Percentiles rank a stretch among this genome's conserved stretches.
These are phyloP conservation scores for Nadsonia starkeyi-henricii DNA, from an alignment of 1,139 yeast species.

Conservation along the genomic window DNA sequence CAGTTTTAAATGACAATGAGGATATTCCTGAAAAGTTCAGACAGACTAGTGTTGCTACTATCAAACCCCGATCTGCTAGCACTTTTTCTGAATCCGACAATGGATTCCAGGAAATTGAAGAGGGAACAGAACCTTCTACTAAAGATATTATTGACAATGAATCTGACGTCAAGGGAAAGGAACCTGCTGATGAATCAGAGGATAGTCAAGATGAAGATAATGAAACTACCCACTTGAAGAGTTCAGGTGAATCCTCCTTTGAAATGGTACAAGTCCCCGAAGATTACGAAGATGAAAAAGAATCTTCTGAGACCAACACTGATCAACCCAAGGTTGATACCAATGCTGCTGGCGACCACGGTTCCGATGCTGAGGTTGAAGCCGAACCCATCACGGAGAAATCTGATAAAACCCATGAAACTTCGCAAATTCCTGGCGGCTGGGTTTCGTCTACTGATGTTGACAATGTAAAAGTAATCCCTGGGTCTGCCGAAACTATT, in stretches of 20 bases:
- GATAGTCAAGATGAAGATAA: not conserved
- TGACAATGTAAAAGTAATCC: not conserved
- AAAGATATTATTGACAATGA: no score
- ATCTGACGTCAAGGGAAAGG: not conserved
- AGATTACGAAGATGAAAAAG: conserved; percentile 3
- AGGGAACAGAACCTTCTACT: no score
- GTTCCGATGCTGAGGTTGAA: conserved; percentile 1
- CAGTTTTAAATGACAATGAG: not conserved
- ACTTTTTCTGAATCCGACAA: no score
- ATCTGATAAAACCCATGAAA: not conserved
- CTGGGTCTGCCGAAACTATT: conserved; percentile 7
- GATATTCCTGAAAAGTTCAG: conserved; percentile 1
- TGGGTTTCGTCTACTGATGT: not conserved
- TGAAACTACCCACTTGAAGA: not conserved
- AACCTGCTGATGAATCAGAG: not conserved
- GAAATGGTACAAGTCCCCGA: conserved; percentile 1
- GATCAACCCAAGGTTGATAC: conserved; percentile 20
- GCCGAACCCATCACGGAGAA: not conserved
- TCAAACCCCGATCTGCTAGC: not conserved
- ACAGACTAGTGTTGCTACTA: conserved; percentile 1
- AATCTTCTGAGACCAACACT: conserved; percentile 5
- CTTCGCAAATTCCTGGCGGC: not conserved
- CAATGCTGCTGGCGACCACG: not conserved
- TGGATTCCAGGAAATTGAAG: no score
- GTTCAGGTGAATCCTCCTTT: conserved; percentile 3